Percentiles rank a stretch among this genome's conserved stretches.
Conservation (phyloP, 345 rosid species). For the Streptanthus diversifolius region DNA sequence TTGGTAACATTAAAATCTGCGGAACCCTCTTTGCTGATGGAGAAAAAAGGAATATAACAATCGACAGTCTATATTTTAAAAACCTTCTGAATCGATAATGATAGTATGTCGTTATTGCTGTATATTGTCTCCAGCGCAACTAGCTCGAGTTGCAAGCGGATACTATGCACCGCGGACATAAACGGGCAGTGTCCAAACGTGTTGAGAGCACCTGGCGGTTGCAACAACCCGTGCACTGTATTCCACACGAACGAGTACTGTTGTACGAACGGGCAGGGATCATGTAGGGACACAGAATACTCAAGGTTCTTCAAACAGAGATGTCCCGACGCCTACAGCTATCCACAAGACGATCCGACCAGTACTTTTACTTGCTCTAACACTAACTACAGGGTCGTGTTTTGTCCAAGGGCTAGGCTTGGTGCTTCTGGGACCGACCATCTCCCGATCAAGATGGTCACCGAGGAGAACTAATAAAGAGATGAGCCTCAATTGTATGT, state of each 20-base stretch:
- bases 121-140: slow-evolving; percentile 38
- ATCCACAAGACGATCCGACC: slow-evolving; percentile 40
- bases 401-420: slow-evolving; percentile 36
- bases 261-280: slow-evolving; percentile 39
- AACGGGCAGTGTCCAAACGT: slow-evolving; percentile 54
- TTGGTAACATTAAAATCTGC: not conserved
- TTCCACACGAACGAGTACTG: slow-evolving; percentile 46
- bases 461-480: slow-evolving; percentile 15
- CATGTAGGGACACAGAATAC: slow-evolving; percentile 13
- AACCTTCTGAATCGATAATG: not conserved
- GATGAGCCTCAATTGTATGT: not conserved
- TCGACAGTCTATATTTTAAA: not conserved
- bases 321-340: slow-evolving; percentile 42
- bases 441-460: slow-evolving; percentile 32
- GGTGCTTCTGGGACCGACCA: not conserved
- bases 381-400: slow-evolving; percentile 42
- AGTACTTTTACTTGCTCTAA: slow-evolving; percentile 41
- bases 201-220: slow-evolving; percentile 35
- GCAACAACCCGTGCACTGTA: slow-evolving; percentile 53
- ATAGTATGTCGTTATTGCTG: not conserved
- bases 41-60: not conserved
- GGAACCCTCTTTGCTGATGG: not conserved
- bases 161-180: slow-evolving; percentile 49
- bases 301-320: slow-evolving; percentile 39
- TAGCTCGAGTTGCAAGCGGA: slow-evolving; percentile 32